Base-by-base conservation (phyloP, 2,329 filamentous ascomycete species). In the Hypoxylon sp. region DNA sequence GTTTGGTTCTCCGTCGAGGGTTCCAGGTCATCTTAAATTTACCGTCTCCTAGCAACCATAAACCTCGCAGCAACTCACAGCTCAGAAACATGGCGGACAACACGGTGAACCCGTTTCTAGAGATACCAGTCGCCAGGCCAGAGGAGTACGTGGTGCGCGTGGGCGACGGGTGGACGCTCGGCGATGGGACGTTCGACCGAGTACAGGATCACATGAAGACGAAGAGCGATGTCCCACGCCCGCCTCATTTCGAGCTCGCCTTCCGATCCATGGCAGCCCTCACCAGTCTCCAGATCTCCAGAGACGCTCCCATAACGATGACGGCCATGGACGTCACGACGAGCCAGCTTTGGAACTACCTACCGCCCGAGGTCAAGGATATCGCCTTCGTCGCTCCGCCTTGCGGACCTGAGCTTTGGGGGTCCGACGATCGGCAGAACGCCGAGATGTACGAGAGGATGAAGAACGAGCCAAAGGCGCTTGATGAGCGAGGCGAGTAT, bases 351-450 rank as follows among this genome's bases (percentile, higher is more conserved):
- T 68, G 60, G 61, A 66, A 59, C 18, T 65, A 61, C 29, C 63
- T 69, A 15, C 67, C 67, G 2, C 11, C 8, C 2, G 48, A 41
- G 2, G 52, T 55, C 6, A 48, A 57, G 21, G 11, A 18, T 7
- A 31, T 37, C n/a, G 4, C 67, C 11, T 18, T 42, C 7, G 27
- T 70, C 4, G 8, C 47, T 10, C 43, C 62, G 13, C 65, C 68
- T n/a, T 66, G 66, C 20, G 67, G 68, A 8, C 67, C 68, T 4
- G 64, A 49, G 2, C 58, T 71, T 3, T 71, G 69, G 69, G 27
- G 65, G 23, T 6, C 26, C n/a, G 23, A 64, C 17, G 43, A 59
- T 0, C 9, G 48, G 4, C 6, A n/a, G 2, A 3, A 7, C 1
- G 24, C 60, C 2, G 31, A 20, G 13, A 62, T 69, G 58, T 67